Evolutionary conservation across 148 eudicot species (phyloP).

Genomic region (Diospyros lotus): DNA sequence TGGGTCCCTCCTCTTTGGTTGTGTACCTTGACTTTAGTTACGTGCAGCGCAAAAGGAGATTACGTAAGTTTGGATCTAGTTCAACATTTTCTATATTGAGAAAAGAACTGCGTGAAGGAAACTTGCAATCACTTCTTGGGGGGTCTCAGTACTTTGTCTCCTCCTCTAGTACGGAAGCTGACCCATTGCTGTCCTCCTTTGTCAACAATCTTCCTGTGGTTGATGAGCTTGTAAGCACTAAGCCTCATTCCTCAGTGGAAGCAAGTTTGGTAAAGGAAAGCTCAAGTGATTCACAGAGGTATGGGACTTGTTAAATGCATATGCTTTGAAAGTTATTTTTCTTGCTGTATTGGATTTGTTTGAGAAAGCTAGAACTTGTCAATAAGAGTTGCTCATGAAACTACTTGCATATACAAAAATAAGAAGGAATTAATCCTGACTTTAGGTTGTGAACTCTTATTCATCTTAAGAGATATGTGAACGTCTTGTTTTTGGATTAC

Average conservation of each 20-base stretch:
- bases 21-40: constrained; percentile 60
- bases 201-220: constrained; percentile 48
- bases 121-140: constrained; percentile 58
- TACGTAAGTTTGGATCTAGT: constrained; percentile 55
- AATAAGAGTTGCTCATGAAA: too few relatives aligned
- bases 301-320: not conserved
- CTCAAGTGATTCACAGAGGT: constrained; percentile 48
- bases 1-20: not conserved
- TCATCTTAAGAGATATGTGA: too few relatives aligned
- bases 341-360: not conserved
- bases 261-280: constrained; percentile 28
- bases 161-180: constrained; percentile 65
- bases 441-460: too few relatives aligned
- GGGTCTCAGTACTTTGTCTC: constrained; percentile 47
- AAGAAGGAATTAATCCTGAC: too few relatives aligned
- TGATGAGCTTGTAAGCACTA: constrained; percentile 36
- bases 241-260: constrained; percentile 37
- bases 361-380: not conserved
- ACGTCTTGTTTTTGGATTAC: too few relatives aligned
- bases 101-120: constrained; percentile 74
- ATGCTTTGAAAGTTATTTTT: not conserved
- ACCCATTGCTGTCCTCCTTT: constrained; percentile 78
- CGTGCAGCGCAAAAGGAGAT: constrained; percentile 87
- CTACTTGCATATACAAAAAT: too few relatives aligned
- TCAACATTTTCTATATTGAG: constrained; percentile 53